Evolutionary conservation across 1,139 yeast genomes (phyloP).

Genomic region (Candida anutae): DNA sequence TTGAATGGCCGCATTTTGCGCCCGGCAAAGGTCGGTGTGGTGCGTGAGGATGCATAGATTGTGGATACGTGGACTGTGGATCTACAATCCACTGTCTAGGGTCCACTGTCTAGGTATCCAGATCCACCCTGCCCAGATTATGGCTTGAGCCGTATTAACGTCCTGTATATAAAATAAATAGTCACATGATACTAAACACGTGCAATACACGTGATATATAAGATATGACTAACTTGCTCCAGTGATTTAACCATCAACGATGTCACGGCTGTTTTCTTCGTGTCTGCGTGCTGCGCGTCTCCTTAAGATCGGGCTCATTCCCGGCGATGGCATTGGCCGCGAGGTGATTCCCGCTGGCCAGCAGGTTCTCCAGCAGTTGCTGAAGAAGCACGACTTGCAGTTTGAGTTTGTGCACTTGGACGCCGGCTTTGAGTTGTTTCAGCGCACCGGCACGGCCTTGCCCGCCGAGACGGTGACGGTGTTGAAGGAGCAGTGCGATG

Average conservation of each 20-base stretch:
- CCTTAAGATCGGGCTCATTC: constrained; percentile 58
- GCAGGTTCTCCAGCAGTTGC: constrained; percentile 75
- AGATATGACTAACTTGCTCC: no score
- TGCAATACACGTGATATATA: no score
- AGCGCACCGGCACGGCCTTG: constrained; percentile 87
- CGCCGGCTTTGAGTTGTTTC: constrained; percentile 93
- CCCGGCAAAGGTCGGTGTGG: constrained; percentile 96
- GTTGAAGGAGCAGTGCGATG: constrained; percentile 82
- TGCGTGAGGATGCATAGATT: constrained; percentile 56
- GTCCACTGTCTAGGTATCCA: no score
- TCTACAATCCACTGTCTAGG: no score
- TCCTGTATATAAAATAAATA: no score
- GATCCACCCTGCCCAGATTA: no score
- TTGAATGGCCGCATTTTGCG: constrained; percentile 84
- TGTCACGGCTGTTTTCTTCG: no score
- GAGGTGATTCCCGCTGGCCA: constrained; percentile 96
- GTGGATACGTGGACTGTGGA: no score
- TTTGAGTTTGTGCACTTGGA: constrained; percentile 82
- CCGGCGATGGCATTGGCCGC: constrained; percentile 97
- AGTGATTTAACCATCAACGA: no score
- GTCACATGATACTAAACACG: no score
- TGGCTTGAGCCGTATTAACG: no score
- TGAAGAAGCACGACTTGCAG: constrained; percentile 62
- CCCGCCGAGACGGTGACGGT: constrained; percentile 85
- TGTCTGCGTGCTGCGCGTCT: constrained; percentile 24